Evolutionary conservation across 768 basidiomycete species (phyloP), one percentile per base, ranked within the genome.

Genomic region (Lentinula guzmanii): DNA sequence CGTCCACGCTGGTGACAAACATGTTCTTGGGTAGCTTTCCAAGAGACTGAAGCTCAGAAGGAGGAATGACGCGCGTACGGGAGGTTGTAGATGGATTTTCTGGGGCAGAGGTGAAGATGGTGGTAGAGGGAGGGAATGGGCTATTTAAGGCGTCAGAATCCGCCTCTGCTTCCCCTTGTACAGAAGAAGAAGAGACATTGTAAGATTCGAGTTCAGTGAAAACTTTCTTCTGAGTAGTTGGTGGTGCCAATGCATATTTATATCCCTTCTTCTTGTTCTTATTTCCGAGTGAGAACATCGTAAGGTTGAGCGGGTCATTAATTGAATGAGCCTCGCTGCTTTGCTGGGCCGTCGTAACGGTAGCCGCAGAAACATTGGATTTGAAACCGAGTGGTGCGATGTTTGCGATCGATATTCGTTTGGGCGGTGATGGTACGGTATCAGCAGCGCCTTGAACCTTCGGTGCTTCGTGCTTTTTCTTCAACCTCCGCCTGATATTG

Each of bases 261-360:
- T 81, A 82, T 15, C 77, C 79, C 46, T 74, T 77, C 4, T 75
- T 76, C 66, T 83, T 83, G 68, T 83, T 84, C 68, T 80, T 84
- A 65, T 82, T 60, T 82, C 74, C 77, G 1, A 83, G 70, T 6
- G 79, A 78, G 50, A 79, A 71, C 71, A 74, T 73, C 63, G 71
- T 68, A 13, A 60, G n/a, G n/a, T 51, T 52, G 35, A 18, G 51
- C 35, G 5, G 31, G 28, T 34, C 58, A 33, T n/a, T 34, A 4
- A 18, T 15, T 3, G 18, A n/a, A 39, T 13, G 9, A 21, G 2
- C 5, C 5, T 33, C 42, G 31, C 31, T 28, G 35, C 41, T 51
- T 33, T 33, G 28, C 43, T 31, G 55, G 21, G 10, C 16, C 3
- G 41, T 16, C 4, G 39, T 16, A 11, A n/a, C 34, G 18, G 21